Evolutionary conservation across 495 filamentous ascomycete genomes (phyloP).

Genomic region (Xylaria scruposa): DNA sequence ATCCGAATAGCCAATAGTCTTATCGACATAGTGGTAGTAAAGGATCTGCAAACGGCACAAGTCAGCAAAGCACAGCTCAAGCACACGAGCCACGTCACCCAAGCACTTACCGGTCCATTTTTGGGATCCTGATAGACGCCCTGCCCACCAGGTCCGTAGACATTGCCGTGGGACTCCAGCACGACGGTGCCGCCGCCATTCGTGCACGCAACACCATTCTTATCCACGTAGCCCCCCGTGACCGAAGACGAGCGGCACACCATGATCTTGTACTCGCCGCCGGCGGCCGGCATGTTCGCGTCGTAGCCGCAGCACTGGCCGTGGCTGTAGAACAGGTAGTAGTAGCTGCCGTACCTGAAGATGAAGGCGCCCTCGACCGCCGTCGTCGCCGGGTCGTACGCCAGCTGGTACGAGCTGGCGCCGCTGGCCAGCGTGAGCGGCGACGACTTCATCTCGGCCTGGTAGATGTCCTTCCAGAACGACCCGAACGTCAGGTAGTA

Average conservation of each 20-base stretch:
- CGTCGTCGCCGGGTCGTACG: constrained; percentile 59
- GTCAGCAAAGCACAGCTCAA: constrained; percentile 34
- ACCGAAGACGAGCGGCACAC: constrained; percentile 64
- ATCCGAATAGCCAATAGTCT: constrained; percentile 67
- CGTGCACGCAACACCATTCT: constrained; percentile 61
- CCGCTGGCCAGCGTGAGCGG: constrained; percentile 36
- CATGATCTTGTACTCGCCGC: constrained; percentile 71
- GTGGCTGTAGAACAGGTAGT: constrained; percentile 71
- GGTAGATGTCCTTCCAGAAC: constrained; percentile 73
- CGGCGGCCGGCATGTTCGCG: constrained; percentile 52
- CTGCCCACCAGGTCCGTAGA: constrained; percentile 78
- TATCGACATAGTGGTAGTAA: constrained; percentile 76
- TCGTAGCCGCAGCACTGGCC: constrained; percentile 68
- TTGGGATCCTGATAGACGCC: constrained; percentile 48
- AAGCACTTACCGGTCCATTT: constrained; percentile 42
- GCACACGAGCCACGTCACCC: constrained; percentile 50
- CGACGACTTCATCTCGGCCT: constrained; percentile 61
- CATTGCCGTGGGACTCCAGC: constrained; percentile 64
- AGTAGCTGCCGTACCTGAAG: constrained; percentile 62
- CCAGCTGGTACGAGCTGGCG: constrained; percentile 55
- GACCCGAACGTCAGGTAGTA: constrained; percentile 70
- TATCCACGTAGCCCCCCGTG: constrained; percentile 66
- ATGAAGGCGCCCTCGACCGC: constrained; percentile 66
- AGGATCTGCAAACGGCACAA: constrained; percentile 52
- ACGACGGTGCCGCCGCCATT: constrained; percentile 68